These are phyloP conservation scores for Saccharomycopsis babjevae DNA, from an alignment of 805 yeast species.

Conservation along the genomic window DNA sequence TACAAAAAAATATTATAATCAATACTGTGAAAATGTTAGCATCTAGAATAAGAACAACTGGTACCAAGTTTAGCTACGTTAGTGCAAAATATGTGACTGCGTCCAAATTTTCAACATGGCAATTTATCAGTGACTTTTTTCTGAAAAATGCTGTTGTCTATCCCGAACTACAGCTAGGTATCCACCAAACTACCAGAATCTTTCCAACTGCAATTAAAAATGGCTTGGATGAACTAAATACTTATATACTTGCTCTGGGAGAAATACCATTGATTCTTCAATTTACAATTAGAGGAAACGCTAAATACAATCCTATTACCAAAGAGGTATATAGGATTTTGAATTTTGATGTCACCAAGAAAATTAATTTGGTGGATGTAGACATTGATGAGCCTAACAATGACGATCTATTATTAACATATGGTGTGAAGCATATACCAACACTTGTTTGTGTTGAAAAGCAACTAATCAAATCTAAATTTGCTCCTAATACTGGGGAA, in stretches of 20 bases:
- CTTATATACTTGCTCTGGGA: conserved; percentile 34
- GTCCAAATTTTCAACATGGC: not conserved
- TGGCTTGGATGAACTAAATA: conserved; percentile 46
- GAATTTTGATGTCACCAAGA: conserved; percentile 33
- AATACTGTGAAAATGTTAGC: not conserved
- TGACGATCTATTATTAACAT: conserved; percentile 46
- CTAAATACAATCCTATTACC: conserved; percentile 51
- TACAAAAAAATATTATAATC: too few relatives aligned
- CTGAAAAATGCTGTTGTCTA: conserved; percentile 4
- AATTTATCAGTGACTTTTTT: not conserved
- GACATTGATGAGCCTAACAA: conserved; percentile 61
- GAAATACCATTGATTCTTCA: conserved; percentile 59
- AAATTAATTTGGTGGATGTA: conserved; percentile 57
- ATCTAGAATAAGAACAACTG: not conserved
- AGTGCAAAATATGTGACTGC: not conserved
- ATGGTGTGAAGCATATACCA: conserved; percentile 44
- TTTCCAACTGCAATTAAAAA: conserved; percentile 6
- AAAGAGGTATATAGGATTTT: conserved; percentile 47
- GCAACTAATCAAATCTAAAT: conserved; percentile 37
- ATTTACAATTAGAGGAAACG: conserved; percentile 60
- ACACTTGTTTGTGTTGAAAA: conserved; percentile 56
- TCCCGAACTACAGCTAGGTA: conserved; percentile 16
- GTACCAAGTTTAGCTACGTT: not conserved
- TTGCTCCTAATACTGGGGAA: conserved; percentile 20
- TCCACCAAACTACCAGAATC: conserved; percentile 11